Base-by-base conservation (phyloP, 2,329 filamentous ascomycete species). In the Clarireedia hainanense region DNA sequence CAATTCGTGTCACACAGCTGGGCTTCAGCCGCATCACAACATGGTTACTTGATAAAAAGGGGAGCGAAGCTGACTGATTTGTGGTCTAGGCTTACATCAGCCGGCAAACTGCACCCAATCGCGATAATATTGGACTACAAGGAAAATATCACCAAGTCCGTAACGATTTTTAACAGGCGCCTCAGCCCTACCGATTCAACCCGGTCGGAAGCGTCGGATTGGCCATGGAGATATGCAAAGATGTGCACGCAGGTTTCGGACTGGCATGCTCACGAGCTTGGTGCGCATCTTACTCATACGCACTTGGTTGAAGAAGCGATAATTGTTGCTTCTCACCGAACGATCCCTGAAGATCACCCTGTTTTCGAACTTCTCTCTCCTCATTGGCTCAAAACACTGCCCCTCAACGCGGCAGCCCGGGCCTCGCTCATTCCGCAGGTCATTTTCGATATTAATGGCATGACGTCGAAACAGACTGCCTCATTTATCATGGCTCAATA, bases 191-290 rank as follows among this genome's bases (percentile, higher is more conserved):
- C 61, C 0, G 68, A 71, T 36, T 58, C 66, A 0, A 63, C 58
- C 4, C 56, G 54, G 15, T 60, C 64, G 12, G 72, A 77, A 58
- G 70, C 69, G 52, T 63, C 66, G 2, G 76, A 79, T 65, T 79
- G 75, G 75, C 69, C 75, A 0, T 79, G 77, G 76, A 67, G 77
- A 46, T 79, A 78, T 61, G 76, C 77, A 20, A 80, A 79, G 64
- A 76, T 72, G 0, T 77, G 74, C 47, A 72, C 71, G 1, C 76
- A 78, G 56, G 69, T 71, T 1, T 69, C 73, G 1, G 76, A 79
- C 64, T 80, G 76, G 76, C 64, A 71, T 51, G 69, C 72, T 4
- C 76, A 80, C 57, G 75, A 79, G 62, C 58, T 77, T 15, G 67
- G 66, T 4, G 70, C 77, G 2, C 77, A 80, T 57, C 69, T 79